Evolutionary conservation across 331 rosid genomes (phyloP).

Genomic region (Arachis monticola): DNA sequence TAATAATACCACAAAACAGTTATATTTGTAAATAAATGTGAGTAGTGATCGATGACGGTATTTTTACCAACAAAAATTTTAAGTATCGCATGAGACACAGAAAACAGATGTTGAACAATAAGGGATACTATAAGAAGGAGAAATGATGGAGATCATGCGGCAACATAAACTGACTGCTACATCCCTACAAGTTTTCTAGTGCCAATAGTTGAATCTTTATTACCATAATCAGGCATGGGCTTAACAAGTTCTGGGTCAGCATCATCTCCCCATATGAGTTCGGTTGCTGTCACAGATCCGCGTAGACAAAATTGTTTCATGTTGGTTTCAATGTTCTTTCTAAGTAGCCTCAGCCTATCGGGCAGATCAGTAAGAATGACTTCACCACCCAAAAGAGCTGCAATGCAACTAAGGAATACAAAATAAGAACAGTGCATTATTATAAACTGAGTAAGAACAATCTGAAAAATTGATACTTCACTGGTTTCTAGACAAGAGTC

Average conservation of each 20-base stretch:
- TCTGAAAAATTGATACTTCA: conserved; percentile 8
- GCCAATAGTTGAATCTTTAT: conserved; percentile 14
- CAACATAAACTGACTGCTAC: conserved; percentile 5
- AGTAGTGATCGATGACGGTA: not conserved
- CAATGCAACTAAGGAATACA: conserved; percentile 66
- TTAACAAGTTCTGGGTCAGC: conserved; percentile 61
- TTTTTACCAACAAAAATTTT: not conserved
- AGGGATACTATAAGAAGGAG: not conserved
- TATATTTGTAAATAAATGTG: not conserved
- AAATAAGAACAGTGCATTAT: conserved; percentile 36
- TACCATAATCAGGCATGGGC: conserved; percentile 77
- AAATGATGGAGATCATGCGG: conserved; percentile 1
- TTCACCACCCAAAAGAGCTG: conserved; percentile 85
- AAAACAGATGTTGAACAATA: conserved; percentile 6
- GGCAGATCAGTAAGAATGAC: conserved; percentile 80
- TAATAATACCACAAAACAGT: not conserved
- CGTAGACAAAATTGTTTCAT: conserved; percentile 54
- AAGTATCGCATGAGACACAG: conserved; percentile 1
- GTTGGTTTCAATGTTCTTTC: conserved; percentile 75
- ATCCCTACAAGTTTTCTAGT: not conserved
- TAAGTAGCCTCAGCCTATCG: conserved; percentile 76
- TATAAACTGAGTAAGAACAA: conserved; percentile 16
- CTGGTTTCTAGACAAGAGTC: conserved; percentile 16
- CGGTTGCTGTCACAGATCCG: conserved; percentile 68
- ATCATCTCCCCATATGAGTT: conserved; percentile 83